phyloP scores from a whole-genome alignment of 1,284 basidiomycete species.

The Exobasidium cylindrosporum region DNA sequence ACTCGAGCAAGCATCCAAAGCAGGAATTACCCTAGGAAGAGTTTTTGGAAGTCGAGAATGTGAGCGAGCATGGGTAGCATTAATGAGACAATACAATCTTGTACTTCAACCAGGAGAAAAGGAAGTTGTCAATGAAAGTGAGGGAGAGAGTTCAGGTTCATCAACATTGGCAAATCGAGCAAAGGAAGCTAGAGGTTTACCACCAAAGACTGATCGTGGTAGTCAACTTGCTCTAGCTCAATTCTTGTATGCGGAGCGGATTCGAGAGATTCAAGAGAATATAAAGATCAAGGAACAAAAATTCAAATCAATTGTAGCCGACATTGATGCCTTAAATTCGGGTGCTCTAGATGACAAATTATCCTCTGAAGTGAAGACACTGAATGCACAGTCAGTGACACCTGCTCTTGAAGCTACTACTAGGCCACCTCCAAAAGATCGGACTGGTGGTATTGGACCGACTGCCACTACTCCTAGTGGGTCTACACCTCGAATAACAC shows the following conservation, averaged over 20 bases:
- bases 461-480: not conserved
- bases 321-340: conserved; percentile 21
- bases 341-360: not conserved
- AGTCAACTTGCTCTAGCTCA: conserved; percentile 47
- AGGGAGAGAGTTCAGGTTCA: conserved; percentile 6
- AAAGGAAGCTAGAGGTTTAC: conserved; percentile 33
- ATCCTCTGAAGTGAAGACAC: conserved; percentile 3
- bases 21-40: conserved; percentile 36
- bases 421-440: not conserved
- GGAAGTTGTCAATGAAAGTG: not conserved
- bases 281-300: conserved; percentile 38
- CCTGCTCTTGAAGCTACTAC: not conserved
- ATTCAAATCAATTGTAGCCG: conserved; percentile 24
- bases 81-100: conserved; percentile 39
- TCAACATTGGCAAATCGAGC: conserved; percentile 14
- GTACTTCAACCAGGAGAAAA: conserved; percentile 14
- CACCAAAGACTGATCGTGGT: conserved; percentile 27
- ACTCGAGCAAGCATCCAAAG: conserved; percentile 32
- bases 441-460: not conserved
- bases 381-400: conserved; percentile 2
- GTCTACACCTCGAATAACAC: not conserved
- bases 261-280: conserved; percentile 40
- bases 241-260: conserved; percentile 43
- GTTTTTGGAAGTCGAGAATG: conserved; percentile 45
- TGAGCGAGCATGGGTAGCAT: conserved; percentile 38